Base-by-base conservation (phyloP, 2,329 filamentous ascomycete genomes). In the Zarea fungicola region DNA sequence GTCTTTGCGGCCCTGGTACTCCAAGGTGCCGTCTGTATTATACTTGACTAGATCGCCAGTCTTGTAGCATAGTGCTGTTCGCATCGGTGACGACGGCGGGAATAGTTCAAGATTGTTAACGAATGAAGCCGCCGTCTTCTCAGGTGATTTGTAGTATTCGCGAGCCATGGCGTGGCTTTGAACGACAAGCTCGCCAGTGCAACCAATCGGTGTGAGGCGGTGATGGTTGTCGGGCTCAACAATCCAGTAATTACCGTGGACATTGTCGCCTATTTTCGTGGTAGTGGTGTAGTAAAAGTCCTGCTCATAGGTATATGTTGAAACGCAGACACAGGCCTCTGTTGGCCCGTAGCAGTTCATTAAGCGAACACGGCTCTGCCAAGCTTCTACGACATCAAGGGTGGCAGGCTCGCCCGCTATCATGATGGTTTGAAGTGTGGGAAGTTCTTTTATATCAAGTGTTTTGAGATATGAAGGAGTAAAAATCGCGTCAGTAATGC, bases 141-240 rank as follows among this genome's bases (percentile, higher is more conserved):
- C 39, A 3, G 39, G 39, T 29, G 25, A n/a, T 6, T 42, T 42
- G 18, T 42, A 42, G 16, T 42, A 42, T 42, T 42, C 39, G 10
- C 39, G 39, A 18, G 39, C 39, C 39, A 42, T 42, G 25, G 39
- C 39, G 16, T 42, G 39, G n/a, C 39, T 42, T n/a, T 42, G 39
- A 4, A 42, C 39, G 18, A 42, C 29, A 11, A 42, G 39, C 14
- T 42, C 39, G 14, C 39, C 39, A 6, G 39, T 42, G 23, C 39
- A 42, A 16, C 39, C 39, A 7, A 42, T 42, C 1, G 39, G 39
- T 6, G 39, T 21, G 7, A 42, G 14, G n/a, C 39, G 39, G 25
- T 42, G 13, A 23, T 42, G 39, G 25, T 42, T 42, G 23, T 42
- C 39, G 2, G 39, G 39, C 23, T 42, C 39, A 13, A 42, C 39